Conservation (phyloP, 371 early-diverging fungal genomes). For the Mucor velutinosus region DNA sequence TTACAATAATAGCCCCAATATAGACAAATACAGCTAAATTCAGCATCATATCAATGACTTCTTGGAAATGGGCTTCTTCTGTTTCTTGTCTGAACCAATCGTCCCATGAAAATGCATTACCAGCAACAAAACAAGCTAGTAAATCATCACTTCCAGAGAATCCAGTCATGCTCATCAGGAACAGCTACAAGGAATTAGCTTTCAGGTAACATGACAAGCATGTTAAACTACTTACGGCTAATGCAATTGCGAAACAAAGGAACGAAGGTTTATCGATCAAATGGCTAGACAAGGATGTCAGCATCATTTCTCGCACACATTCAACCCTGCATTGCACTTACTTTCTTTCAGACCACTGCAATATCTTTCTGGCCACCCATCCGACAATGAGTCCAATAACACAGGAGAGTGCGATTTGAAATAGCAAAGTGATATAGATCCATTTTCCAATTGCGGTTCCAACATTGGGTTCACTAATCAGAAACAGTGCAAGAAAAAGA, state of each 20-base stretch:
- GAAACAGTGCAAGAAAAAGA: conserved; percentile 77
- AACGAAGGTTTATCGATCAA: conserved; percentile 95
- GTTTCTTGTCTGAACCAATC: conserved; percentile 90
- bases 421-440: conserved; percentile 76
- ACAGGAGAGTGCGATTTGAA: conserved; percentile 77
- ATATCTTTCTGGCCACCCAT: conserved; percentile 66
- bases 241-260: conserved; percentile 85
- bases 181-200: conserved; percentile 44
- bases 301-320: not conserved
- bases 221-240: conserved; percentile 64
- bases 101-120: conserved; percentile 90
- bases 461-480: conserved; percentile 59
- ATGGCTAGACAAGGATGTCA: conserved; percentile 34
- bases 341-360: conserved; percentile 75
- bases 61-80: conserved; percentile 87
- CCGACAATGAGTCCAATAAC: conserved; percentile 87
- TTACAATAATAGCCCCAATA: conserved; percentile 84
- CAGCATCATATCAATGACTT: conserved; percentile 90
- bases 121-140: conserved; percentile 90
- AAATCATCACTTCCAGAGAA: conserved; percentile 88
- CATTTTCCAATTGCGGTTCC: conserved; percentile 77
- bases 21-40: conserved; percentile 92
- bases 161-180: conserved; percentile 81
- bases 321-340: conserved; percentile 25
- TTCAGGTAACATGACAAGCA: not conserved